These are phyloP conservation scores for Amanita thiersii DNA, from an alignment of 768 basidiomycete genomes.

Conservation along the genomic window DNA sequence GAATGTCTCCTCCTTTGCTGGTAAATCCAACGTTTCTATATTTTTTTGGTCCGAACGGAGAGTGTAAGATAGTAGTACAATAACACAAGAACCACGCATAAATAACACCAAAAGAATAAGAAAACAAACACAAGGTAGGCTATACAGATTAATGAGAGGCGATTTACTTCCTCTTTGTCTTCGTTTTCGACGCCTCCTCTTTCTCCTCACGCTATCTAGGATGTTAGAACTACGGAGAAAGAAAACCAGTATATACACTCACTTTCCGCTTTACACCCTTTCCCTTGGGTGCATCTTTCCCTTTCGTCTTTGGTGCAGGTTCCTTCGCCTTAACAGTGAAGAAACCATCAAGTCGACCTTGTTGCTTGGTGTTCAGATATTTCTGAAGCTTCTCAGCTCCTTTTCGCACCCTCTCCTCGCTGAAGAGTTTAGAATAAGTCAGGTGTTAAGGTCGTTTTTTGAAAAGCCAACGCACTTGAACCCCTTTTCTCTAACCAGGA, in stretches of 20 bases:
- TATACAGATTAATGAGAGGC: not conserved
- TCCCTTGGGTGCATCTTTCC: slow-evolving; percentile 27
- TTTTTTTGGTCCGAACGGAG: too few relatives aligned
- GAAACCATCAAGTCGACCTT: slow-evolving; percentile 94
- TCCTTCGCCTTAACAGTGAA: slow-evolving; percentile 71
- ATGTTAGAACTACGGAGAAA: not conserved
- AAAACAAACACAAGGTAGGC: not conserved
- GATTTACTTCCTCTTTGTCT: slow-evolving; percentile 47
- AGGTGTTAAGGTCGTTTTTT: not conserved
- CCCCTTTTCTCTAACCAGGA: slow-evolving; percentile 90
- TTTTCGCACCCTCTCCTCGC: slow-evolving; percentile 94
- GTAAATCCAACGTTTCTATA: too few relatives aligned
- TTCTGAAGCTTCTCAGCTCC: slow-evolving; percentile 91
- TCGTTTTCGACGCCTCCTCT: slow-evolving; percentile 22
- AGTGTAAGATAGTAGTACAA: too few relatives aligned
- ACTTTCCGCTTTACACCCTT: slow-evolving; percentile 19
- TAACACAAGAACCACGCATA: too few relatives aligned
- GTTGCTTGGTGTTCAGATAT: slow-evolving; percentile 83
- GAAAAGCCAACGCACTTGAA: slow-evolving; percentile 66
- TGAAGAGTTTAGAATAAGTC: slow-evolving; percentile 22
- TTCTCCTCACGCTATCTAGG: slow-evolving; percentile 16
- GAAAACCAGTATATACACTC: not conserved
- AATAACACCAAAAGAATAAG: too few relatives aligned
- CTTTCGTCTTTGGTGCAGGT: slow-evolving; percentile 21
- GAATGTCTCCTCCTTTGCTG: too few relatives aligned